phyloP scores from a whole-genome alignment of 2,329 filamentous ascomycete species.

The Metarhizium humberi region DNA sequence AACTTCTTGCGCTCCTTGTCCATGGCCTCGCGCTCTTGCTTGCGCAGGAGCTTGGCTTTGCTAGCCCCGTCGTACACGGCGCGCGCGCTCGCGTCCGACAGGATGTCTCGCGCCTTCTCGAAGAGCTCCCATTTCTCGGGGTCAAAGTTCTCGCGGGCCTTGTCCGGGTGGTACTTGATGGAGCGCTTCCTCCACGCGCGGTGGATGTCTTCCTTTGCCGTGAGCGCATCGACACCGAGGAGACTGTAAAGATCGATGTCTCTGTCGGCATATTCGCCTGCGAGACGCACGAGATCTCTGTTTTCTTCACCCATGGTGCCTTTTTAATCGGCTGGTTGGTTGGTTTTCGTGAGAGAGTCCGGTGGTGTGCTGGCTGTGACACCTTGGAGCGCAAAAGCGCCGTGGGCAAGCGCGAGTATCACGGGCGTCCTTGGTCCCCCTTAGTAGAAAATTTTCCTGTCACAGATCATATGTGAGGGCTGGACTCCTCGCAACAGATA shows the following conservation, averaged over 20 bases:
- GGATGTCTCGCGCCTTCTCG: constrained; percentile 77
- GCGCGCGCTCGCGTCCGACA: constrained; percentile 61
- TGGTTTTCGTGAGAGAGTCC: background rate
- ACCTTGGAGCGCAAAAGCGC: background rate
- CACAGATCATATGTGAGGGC: background rate
- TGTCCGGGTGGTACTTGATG: constrained; percentile 91
- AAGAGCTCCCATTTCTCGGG: constrained; percentile 77
- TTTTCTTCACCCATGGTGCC: constrained; percentile 26
- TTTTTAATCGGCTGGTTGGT: background rate
- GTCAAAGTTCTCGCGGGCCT: constrained; percentile 66
- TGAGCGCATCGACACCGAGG: constrained; percentile 55
- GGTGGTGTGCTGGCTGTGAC: background rate
- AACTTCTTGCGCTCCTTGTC: constrained; percentile 64
- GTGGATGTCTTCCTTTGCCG: constrained; percentile 63
- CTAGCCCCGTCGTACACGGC: constrained; percentile 70
- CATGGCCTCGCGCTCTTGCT: constrained; percentile 63
- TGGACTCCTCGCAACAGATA: background rate
- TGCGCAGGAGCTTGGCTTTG: constrained; percentile 59
- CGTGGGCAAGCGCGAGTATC: background rate
- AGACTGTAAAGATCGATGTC: constrained; percentile 70
- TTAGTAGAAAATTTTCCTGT: background rate
- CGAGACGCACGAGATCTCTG: constrained; percentile 41
- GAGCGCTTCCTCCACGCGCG: constrained; percentile 78
- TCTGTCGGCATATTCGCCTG: constrained; percentile 50
- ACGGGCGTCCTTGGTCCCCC: background rate